These are phyloP conservation scores for Exophiala bonariae DNA, from an alignment of 2,329 filamentous ascomycete species.

Conservation along the genomic window DNA sequence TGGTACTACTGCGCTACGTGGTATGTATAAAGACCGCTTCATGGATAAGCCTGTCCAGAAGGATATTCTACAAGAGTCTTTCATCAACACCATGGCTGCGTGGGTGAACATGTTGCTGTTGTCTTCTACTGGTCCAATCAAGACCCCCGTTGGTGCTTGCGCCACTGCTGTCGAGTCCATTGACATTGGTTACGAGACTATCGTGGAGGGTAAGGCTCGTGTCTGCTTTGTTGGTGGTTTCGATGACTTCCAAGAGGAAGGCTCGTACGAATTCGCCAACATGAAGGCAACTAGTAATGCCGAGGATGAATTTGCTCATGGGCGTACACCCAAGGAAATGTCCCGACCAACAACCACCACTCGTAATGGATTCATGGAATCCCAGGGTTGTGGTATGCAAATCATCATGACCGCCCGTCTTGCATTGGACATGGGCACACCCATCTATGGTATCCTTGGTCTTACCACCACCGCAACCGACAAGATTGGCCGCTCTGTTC, in stretches of 20 bases:
- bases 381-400: slow-evolving; percentile 96
- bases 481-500: slow-evolving; percentile 97
- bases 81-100: slow-evolving; percentile 99
- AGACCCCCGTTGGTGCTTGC: slow-evolving; percentile 96
- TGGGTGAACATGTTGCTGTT: slow-evolving; percentile 99
- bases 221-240: slow-evolving; percentile 98
- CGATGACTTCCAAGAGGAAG: slow-evolving; percentile 98
- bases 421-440: slow-evolving; percentile 96
- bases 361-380: slow-evolving; percentile 98
- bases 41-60: slow-evolving; percentile 97
- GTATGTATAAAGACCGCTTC: slow-evolving; percentile 98
- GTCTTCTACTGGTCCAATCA: slow-evolving; percentile 96
- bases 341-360: slow-evolving; percentile 96
- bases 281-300: slow-evolving; percentile 99
- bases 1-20: slow-evolving; percentile 85
- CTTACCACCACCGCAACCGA: slow-evolving; percentile 95
- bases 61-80: slow-evolving; percentile 97
- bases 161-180: slow-evolving; percentile 96
- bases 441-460: slow-evolving; percentile 91
- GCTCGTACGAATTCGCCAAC: slow-evolving; percentile 99
- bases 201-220: slow-evolving; percentile 95
- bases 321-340: slow-evolving; percentile 95
- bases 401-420: slow-evolving; percentile 97
- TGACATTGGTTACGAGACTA: slow-evolving; percentile 97
- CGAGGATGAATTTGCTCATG: slow-evolving; percentile 92